A percentile compares a stretch with the other conserved stretches of the same genome.
These are phyloP conservation scores for Cronartium quercuum DNA, from an alignment of 1,284 basidiomycete genomes.

Conservation along the genomic window DNA sequence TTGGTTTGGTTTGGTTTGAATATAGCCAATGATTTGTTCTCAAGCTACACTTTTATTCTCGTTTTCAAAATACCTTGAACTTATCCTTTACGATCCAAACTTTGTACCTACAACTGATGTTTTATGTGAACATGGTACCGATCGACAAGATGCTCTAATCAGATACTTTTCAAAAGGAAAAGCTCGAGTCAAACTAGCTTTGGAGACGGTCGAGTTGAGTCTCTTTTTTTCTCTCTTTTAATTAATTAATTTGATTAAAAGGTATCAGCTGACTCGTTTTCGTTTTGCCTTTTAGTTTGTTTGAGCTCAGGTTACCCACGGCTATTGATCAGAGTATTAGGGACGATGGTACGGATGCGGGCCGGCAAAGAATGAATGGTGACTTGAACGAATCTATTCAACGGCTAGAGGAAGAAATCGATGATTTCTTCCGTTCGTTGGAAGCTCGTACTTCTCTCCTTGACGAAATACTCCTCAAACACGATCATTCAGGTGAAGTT, in stretches of 20 bases:
- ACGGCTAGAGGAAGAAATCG: neutral
- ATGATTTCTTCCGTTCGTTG: neutral
- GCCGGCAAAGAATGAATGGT: neutral
- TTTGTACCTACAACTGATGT: neutral
- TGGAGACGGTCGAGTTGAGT: neutral
- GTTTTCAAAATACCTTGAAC: constrained; percentile 45
- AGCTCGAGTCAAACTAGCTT: neutral
- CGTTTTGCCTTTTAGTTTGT: constrained; percentile 3
- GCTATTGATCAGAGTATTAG: neutral
- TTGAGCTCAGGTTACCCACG: constrained; percentile 2
- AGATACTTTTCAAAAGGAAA: neutral
- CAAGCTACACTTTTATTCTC: constrained; percentile 45
- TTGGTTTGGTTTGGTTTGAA: neutral
- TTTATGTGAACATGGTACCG: constrained; percentile 2
- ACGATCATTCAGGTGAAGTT: neutral
- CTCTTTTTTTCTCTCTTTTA: neutral
- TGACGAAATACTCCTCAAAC: neutral
- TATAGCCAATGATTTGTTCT: constrained; percentile 18
- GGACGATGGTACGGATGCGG: neutral
- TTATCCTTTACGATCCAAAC: constrained; percentile 42
- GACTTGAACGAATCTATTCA: neutral
- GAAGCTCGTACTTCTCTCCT: neutral
- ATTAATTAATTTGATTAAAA: neutral
- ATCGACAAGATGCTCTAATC: neutral
- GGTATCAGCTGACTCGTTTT: neutral